Conservation (phyloP, 1,139 yeast genomes). For the Lodderomyces elongisporus region DNA sequence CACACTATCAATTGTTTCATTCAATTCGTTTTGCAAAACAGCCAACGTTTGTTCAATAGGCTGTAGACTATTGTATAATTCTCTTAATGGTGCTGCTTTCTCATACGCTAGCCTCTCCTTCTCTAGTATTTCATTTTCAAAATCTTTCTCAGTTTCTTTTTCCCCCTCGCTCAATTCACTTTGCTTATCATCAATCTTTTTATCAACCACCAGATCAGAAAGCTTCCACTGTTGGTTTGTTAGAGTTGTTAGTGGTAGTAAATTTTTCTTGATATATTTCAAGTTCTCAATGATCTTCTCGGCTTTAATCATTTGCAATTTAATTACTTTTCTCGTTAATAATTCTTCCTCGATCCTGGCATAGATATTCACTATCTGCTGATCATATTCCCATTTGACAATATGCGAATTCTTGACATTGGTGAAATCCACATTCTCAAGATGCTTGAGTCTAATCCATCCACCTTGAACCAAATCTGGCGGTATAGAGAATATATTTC, state of each 20-base stretch:
- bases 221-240: not conserved
- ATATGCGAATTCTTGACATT: slow-evolving; percentile 5
- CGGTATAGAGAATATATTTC: slow-evolving; percentile 75
- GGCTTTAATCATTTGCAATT: slow-evolving; percentile 37
- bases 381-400: slow-evolving; percentile 27
- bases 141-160: not conserved
- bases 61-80: not conserved
- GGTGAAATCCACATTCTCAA: slow-evolving; percentile 46
- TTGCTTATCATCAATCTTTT: not conserved
- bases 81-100: not conserved
- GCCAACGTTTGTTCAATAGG: slow-evolving; percentile 4
- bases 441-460: slow-evolving; percentile 65
- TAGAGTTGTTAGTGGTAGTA: not conserved
- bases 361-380: slow-evolving; percentile 31
- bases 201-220: not conserved
- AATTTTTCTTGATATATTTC: slow-evolving; percentile 1
- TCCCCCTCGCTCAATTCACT: not conserved
- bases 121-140: not conserved
- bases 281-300: slow-evolving; percentile 30
- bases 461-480: slow-evolving; percentile 62
- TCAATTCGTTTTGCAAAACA: not conserved
- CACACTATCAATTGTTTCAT: slow-evolving; percentile 1
- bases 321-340: slow-evolving; percentile 38
- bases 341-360: slow-evolving; percentile 43
- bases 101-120: no score